Conservation (phyloP, 176 grass and related monocot species). For the Tillandsia fasciculata region DNA sequence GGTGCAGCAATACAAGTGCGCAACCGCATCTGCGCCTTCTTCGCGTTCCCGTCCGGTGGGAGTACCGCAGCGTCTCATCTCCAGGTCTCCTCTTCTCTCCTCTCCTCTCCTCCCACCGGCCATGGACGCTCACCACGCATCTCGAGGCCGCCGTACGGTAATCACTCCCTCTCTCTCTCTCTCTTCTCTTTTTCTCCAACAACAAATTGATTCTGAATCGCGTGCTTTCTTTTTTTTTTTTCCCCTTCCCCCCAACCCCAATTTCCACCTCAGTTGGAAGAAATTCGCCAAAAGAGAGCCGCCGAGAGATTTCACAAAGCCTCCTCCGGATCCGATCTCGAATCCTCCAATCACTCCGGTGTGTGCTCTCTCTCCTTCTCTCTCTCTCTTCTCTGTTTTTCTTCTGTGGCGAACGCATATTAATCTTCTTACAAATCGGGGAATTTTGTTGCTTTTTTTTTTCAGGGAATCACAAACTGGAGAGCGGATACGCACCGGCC, state of each 20-base stretch:
- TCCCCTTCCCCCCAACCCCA: constrained; percentile 20
- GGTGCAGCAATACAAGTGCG: too few species aligned
- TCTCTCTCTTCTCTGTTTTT: not conserved
- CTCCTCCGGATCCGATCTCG: constrained; percentile 38
- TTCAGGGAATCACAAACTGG: constrained; percentile 10
- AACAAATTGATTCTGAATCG: too few species aligned
- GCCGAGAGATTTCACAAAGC: constrained; percentile 44
- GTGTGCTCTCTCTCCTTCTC: not conserved
- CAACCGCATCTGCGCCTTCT: too few species aligned
- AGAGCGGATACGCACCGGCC: not conserved
- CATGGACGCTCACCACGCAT: constrained; percentile 67
- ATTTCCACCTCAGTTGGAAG: constrained; percentile 41
- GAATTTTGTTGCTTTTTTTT: not conserved
- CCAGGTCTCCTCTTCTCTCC: too few species aligned
- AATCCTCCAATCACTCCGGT: constrained; percentile 37
- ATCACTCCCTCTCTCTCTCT: not conserved
- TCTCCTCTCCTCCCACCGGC: not conserved
- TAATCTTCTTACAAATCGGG: not conserved
- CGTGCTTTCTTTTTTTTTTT: not conserved
- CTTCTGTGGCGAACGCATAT: not conserved
- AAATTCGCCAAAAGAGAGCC: constrained; percentile 92
- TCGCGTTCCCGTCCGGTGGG: too few species aligned
- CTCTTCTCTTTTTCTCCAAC: not conserved
- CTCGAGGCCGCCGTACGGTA: constrained; percentile 61
- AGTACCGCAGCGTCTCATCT: too few species aligned